Percentiles rank a stretch among this genome's conserved stretches.
Conservation (phyloP, 176 grass and related monocot genomes). For the Microstegium vimineum region DNA sequence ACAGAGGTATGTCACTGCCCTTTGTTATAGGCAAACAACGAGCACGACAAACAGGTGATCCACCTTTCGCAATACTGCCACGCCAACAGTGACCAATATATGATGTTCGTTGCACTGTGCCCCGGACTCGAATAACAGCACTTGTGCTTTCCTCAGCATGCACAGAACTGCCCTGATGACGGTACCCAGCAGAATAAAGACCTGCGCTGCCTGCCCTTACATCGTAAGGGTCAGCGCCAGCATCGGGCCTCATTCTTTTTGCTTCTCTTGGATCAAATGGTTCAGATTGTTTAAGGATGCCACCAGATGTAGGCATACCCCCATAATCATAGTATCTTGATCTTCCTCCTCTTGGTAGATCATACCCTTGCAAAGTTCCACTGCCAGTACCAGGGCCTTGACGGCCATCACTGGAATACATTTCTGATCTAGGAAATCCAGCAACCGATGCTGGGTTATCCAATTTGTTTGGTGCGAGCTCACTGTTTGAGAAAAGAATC, state of each 20-base stretch:
- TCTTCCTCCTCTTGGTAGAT: conserved; percentile 31
- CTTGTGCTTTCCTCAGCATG: conserved; percentile 41
- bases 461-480: conserved; percentile 37
- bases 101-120: conserved; percentile 33
- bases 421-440: conserved; percentile 42
- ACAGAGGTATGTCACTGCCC: conserved; percentile 71
- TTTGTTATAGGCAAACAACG: conserved; percentile 78
- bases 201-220: conserved; percentile 29
- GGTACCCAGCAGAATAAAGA: conserved; percentile 17
- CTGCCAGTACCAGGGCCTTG: conserved; percentile 23
- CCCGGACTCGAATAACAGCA: conserved; percentile 54
- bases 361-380: conserved; percentile 41
- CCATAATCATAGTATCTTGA: conserved; percentile 40
- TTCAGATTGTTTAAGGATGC: conserved; percentile 55
- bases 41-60: conserved; percentile 77
- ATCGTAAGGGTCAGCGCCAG: conserved; percentile 30
- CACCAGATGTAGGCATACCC: conserved; percentile 30
- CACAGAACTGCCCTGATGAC: conserved; percentile 33
- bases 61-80: conserved; percentile 85
- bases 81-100: conserved; percentile 56
- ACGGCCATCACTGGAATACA: conserved; percentile 41
- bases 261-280: conserved; percentile 50
- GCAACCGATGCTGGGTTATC: conserved; percentile 33
- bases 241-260: conserved; percentile 53
- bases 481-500: conserved; percentile 75